A percentile compares a stretch with the other conserved stretches of the same genome.
phyloP scores from a whole-genome alignment of 148 eudicot species.

The Bassia scoparia region DNA sequence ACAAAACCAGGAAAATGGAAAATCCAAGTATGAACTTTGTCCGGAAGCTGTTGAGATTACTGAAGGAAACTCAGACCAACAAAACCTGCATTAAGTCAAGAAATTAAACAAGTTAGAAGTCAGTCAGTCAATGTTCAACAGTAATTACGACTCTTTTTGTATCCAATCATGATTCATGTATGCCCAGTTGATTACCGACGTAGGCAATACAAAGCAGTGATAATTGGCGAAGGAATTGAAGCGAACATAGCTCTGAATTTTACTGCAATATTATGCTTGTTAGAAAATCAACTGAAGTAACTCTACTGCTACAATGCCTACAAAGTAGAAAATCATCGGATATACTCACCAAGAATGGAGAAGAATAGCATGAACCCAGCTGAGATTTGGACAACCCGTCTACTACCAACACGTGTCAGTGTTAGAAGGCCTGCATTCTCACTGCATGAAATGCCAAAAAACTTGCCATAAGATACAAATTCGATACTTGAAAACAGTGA shows the following conservation, averaged over 20 bases:
- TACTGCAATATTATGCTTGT: slow-evolving; percentile 37
- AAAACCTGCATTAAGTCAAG: slow-evolving; percentile 45
- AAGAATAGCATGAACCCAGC: slow-evolving; percentile 95
- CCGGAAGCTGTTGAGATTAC: slow-evolving; percentile 90
- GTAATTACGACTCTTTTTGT: not conserved
- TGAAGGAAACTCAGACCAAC: slow-evolving; percentile 86
- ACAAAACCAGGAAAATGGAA: slow-evolving; percentile 80
- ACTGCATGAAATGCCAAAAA: slow-evolving; percentile 45
- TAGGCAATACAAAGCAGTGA: slow-evolving; percentile 88
- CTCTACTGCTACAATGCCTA: too few species aligned
- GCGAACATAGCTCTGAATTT: slow-evolving; percentile 91
- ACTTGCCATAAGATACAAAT: not conserved
- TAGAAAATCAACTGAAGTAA: too few species aligned
- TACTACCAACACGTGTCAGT: slow-evolving; percentile 88
- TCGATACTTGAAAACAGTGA: not conserved
- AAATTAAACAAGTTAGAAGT: not conserved
- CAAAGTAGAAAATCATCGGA: not conserved
- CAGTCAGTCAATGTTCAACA: not conserved
- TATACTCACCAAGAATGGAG: slow-evolving; percentile 68
- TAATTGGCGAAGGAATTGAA: slow-evolving; percentile 85
- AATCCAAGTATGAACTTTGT: slow-evolving; percentile 76
- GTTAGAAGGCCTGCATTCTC: slow-evolving; percentile 93
- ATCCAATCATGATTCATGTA: too few species aligned
- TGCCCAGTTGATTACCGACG: slow-evolving; percentile 56
- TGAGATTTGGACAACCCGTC: slow-evolving; percentile 93